These are phyloP conservation scores for Volvariella volvacea DNA, from an alignment of 1,284 basidiomycete species.

Conservation along the genomic window DNA sequence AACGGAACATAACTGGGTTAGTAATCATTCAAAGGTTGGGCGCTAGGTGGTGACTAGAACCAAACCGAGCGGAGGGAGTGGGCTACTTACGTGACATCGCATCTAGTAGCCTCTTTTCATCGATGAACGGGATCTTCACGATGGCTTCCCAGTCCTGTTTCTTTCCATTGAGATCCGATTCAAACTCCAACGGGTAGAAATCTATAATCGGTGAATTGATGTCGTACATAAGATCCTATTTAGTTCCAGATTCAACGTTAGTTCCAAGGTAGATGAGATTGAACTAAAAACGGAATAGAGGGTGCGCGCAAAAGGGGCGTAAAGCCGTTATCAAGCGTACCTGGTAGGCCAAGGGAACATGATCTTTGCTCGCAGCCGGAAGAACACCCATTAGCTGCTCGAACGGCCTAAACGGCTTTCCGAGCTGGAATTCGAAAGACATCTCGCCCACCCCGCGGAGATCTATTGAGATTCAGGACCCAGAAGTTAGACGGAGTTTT, in stretches of 20 bases:
- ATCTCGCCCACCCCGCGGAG: constrained; percentile 72
- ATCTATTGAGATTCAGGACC: constrained; percentile 40
- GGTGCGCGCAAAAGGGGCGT: no score
- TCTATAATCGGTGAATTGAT: constrained; percentile 85
- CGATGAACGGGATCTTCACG: constrained; percentile 98
- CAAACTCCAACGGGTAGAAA: constrained; percentile 92
- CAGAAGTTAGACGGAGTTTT: constrained; percentile 2
- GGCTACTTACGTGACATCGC: constrained; percentile 70
- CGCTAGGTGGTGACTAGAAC: no score
- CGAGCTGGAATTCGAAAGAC: constrained; percentile 82
- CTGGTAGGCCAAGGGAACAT: constrained; percentile 82
- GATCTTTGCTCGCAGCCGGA: constrained; percentile 83
- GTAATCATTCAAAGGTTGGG: neutral
- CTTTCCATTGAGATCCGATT: constrained; percentile 95
- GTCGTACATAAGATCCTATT: constrained; percentile 87
- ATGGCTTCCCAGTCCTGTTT: constrained; percentile 99
- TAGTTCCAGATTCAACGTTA: constrained; percentile 8
- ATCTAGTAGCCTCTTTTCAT: constrained; percentile 71
- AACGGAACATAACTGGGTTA: neutral
- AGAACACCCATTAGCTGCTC: constrained; percentile 99
- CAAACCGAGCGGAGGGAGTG: neutral
- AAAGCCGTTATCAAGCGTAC: constrained; percentile 32
- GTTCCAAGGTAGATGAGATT: constrained; percentile 3
- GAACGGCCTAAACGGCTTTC: constrained; percentile 88
- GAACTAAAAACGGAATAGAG: no score